These are phyloP conservation scores for Aspergillus fumigatiaffinis DNA, from an alignment of 2,329 filamentous ascomycete genomes.

Conservation along the genomic window DNA sequence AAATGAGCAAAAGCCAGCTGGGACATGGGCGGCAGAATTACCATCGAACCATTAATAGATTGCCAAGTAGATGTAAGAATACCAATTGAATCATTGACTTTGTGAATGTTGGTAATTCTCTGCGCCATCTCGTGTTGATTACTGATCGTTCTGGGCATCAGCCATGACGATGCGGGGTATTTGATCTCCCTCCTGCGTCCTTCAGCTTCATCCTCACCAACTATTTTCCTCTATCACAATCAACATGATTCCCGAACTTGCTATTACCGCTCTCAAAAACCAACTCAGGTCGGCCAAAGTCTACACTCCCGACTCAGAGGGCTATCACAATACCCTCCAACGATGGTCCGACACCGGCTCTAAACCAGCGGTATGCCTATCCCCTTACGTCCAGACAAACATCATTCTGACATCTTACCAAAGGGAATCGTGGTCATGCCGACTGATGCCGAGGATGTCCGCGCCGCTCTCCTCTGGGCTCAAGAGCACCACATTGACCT, in stretches of 20 bases:
- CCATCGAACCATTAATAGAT: not conserved
- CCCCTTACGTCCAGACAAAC: not conserved
- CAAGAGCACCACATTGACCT: constrained; percentile 27
- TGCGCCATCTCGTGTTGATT: no score
- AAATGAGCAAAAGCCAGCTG: not conserved
- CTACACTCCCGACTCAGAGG: constrained; percentile 18
- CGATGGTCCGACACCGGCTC: constrained; percentile 31
- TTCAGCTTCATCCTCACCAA: not conserved
- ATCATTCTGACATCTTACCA: not conserved
- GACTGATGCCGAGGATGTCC: constrained; percentile 38
- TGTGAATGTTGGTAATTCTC: no score
- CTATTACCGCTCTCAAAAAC: constrained; percentile 7
- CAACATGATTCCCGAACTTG: constrained; percentile 3
- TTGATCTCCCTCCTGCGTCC: not conserved
- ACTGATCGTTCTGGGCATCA: no score
- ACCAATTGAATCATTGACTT: no score
- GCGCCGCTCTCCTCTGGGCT: constrained; percentile 45
- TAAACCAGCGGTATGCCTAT: constrained; percentile 24
- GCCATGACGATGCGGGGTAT: not conserved
- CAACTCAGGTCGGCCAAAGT: constrained; percentile 12
- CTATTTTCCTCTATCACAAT: not conserved
- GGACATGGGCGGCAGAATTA: not conserved
- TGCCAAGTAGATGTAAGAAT: no score
- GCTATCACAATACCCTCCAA: constrained; percentile 20
- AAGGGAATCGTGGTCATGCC: constrained; percentile 47